Conservation (phyloP, 306 rosid genomes). For the Senna tora region DNA sequence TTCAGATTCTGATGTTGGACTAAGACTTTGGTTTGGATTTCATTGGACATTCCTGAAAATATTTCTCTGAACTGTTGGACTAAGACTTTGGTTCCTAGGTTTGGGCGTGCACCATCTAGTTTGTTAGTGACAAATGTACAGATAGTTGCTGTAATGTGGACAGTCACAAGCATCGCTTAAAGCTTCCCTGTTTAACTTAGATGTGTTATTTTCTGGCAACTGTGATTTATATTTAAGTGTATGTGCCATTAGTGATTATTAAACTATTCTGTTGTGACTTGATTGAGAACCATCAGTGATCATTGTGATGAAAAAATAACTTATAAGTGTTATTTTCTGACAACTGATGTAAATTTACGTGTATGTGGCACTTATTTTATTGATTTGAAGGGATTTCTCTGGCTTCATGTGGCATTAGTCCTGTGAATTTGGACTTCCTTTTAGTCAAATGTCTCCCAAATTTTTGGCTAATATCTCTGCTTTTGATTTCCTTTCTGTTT, state of each 20-base stretch:
- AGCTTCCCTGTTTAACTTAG: slow-evolving; percentile 9
- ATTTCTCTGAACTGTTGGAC: slow-evolving; percentile 9
- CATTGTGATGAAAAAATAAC: neutral
- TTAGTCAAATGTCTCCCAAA: neutral
- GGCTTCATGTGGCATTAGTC: slow-evolving; percentile 1
- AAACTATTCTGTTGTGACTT: neutral
- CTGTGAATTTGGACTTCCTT: slow-evolving; percentile 33
- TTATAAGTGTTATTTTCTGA: neutral
- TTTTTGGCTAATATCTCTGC: slow-evolving; percentile 32
- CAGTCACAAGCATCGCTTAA: neutral
- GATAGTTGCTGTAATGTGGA: neutral
- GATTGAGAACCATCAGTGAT: too few species aligned
- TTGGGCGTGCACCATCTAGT: neutral
- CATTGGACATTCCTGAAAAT: slow-evolving; percentile 12
- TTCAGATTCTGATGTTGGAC: slow-evolving; percentile 15
- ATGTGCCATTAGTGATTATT: slow-evolving; percentile 14
- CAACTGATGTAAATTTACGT: too few species aligned
- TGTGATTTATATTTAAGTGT: neutral
- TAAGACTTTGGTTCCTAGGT: slow-evolving; percentile 1
- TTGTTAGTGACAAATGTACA: slow-evolving; percentile 7
- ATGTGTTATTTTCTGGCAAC: neutral
- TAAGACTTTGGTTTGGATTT: slow-evolving; percentile 36
- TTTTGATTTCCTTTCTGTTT: slow-evolving; percentile 15
- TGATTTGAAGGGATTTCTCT: neutral
- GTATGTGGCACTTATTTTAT: neutral